Evolutionary conservation across 345 rosid species (phyloP), one percentile per base, ranked within the genome.

Genomic region (Rhizophora apiculata): DNA sequence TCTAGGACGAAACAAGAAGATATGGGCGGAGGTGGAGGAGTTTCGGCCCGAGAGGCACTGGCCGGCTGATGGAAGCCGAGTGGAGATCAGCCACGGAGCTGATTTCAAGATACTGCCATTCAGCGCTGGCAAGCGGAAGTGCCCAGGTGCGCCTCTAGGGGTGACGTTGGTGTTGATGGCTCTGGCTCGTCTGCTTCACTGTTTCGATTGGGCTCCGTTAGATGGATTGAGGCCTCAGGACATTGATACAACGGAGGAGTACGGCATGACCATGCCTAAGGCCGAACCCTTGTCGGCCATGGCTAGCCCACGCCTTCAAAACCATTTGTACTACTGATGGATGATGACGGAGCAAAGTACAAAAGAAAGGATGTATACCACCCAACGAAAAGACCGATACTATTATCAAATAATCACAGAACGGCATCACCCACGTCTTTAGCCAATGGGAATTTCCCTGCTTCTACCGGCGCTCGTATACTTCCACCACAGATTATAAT

Each of bases 261-360:
- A 91, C 16, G 97, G 98, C 53, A 88, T 91, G 98, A 93, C 98
- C 10, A 93, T 91, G 98, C 98, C 98, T 3, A 91, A 88, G 73
- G 96, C 97, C 65, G 60, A 72, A 75, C 91, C 97, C 13, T 64
- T 91, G 31, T 15, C 80, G 74, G 96, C 92, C 15, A 2, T 83
- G 22, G 89, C 97, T 58, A 81, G 49, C 76, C 92, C 96, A 2
- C 87, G 98, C 20, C 74, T 91, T 61, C 71, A 84, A 7, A 62
- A 69, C 60, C 82, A 84, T 31, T 4, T 89, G 75, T 90, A 92
- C 56, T 70, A 4, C 21, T 83, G 70, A 81, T 9, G 18, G 4
- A 43, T 43, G 39, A 36, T 7, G 6, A 1, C 0, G 9, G 1
- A 36, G 8, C 39, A 6, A 36, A 36, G 9, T 6, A 24, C 24